phyloP scores from a whole-genome alignment of 352 stramenopile species.

The Pythium graminicola region DNA sequence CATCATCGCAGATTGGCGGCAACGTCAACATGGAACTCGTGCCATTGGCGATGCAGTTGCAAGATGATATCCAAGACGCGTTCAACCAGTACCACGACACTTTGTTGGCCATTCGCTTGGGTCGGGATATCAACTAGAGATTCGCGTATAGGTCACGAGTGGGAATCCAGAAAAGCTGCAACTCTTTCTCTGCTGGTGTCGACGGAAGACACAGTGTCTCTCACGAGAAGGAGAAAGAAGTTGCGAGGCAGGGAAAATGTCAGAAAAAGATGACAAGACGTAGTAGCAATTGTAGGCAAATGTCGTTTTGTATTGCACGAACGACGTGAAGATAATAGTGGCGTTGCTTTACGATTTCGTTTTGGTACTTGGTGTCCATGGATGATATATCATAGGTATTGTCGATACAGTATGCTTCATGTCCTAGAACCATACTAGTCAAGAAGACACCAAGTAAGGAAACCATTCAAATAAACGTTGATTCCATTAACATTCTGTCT shows the following conservation, averaged over 20 bases:
- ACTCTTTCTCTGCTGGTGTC: not conserved
- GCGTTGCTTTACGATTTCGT: too few relatives aligned
- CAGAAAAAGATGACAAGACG: not conserved
- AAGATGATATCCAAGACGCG: slow-evolving; percentile 87
- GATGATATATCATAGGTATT: too few relatives aligned
- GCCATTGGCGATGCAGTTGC: slow-evolving; percentile 83
- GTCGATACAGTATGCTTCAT: too few relatives aligned
- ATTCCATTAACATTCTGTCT: too few relatives aligned
- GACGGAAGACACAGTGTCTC: slow-evolving; percentile 11
- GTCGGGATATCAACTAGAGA: slow-evolving; percentile 48
- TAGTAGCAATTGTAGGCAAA: too few relatives aligned
- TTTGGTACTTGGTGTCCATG: too few relatives aligned
- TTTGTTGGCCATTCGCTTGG: slow-evolving; percentile 72
- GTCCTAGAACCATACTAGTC: too few relatives aligned
- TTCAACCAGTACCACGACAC: slow-evolving; percentile 91
- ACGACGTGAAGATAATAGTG: too few relatives aligned
- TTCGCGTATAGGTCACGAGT: too few relatives aligned
- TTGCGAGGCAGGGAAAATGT: not conserved
- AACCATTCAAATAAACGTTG: too few relatives aligned
- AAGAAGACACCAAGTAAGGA: too few relatives aligned
- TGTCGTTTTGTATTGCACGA: too few relatives aligned
- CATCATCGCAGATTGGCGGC: slow-evolving; percentile 78
- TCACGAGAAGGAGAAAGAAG: not conserved
- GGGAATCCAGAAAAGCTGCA: not conserved
- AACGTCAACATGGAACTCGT: slow-evolving; percentile 87